A percentile compares a stretch with the other conserved stretches of the same genome.
phyloP scores from a whole-genome alignment of 2,329 filamentous ascomycete genomes.

The Blastomyces gilchristii region DNA sequence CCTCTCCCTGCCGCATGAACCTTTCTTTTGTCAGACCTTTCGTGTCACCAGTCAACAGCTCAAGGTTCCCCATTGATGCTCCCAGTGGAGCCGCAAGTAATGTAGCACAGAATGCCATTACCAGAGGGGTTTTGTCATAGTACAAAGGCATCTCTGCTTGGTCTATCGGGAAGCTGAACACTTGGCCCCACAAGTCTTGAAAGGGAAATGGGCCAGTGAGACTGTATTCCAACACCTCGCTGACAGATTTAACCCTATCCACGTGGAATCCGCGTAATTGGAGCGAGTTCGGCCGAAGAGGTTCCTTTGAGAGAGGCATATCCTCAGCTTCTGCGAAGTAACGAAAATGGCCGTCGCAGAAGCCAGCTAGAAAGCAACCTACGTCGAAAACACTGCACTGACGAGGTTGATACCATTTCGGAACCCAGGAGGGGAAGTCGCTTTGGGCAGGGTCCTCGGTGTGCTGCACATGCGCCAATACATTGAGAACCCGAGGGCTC shows the following conservation, averaged over 20 bases:
- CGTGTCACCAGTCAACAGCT: not conserved
- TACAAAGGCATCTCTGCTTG: slow-evolving; percentile 6
- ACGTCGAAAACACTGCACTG: slow-evolving; percentile 4
- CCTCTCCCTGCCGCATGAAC: slow-evolving; percentile 4
- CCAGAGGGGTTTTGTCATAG: slow-evolving; percentile 1
- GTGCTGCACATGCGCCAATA: slow-evolving; percentile 9
- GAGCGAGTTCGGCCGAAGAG: not conserved
- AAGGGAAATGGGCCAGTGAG: slow-evolving; percentile 3
- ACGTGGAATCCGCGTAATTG: slow-evolving; percentile 7
- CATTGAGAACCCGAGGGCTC: not conserved
- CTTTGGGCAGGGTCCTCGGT: slow-evolving; percentile 7
- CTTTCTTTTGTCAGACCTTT: slow-evolving; percentile 4
- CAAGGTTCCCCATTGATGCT: not conserved
- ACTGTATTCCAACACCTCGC: slow-evolving; percentile 2
- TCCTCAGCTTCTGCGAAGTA: slow-evolving; percentile 6
- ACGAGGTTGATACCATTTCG: slow-evolving; percentile 10
- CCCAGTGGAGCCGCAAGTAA: slow-evolving; percentile 3
- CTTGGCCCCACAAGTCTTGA: slow-evolving; percentile 6
- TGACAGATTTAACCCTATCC: slow-evolving; percentile 4
- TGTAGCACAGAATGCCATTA: slow-evolving; percentile 5
- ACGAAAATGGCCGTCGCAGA: slow-evolving; percentile 3
- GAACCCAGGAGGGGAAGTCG: slow-evolving; percentile 9
- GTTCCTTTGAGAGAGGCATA: slow-evolving; percentile 1
- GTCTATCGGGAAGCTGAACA: slow-evolving; percentile 4
- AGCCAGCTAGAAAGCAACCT: slow-evolving; percentile 7